Evolutionary conservation across 2,329 filamentous ascomycete species (phyloP), one percentile per base, ranked within the genome.

Genomic region (Incumbomyces delicatus): DNA sequence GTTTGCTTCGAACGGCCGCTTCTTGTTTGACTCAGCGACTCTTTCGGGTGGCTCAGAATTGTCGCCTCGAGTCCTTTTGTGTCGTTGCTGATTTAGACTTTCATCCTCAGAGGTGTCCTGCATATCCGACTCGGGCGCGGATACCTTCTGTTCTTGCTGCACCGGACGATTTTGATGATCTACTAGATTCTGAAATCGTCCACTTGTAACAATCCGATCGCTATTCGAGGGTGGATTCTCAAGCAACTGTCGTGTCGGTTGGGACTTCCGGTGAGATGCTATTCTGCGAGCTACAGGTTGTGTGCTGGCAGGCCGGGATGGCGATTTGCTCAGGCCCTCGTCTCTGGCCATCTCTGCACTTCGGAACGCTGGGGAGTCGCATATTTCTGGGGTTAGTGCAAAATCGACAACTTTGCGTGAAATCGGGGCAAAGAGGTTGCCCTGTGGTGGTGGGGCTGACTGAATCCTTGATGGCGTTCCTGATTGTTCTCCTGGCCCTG

Each of bases 91-190:
- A 8, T 30, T 16, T 6, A 35, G 34, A 35, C 47, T 42, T 17
- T 56, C 53, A 45, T 56, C 53, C 20, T 56, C 52, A 0, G 52
- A 54, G 2, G 53, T 53, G 8, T 52, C 51, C 40, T 56, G 41
- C 32, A 22, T 27, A 18, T 44, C 41, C 6, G 41, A 44, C 7
- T 44, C 41, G 11, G 41, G 41, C 14, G 44, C 37, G 16, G 37
- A 46, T 6, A 41, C 27, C 31, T 46, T 39, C 20, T 39, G 44
- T 18, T 39, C 16, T 20, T 33, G 34, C 20, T 16, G 39, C 29
- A 43, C 14, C 14, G 22, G 16, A 2, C 22, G 32, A 18, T 27
- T 18, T 6, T 20, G 48, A 31, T 32, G 50, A 35, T 16, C 33
- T 39, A 37, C 41, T 43, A 30, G 39, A 41, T 11, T 14, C 31